Evolutionary conservation across 345 rosid genomes (phyloP).

Genomic region (Turritis glabra): DNA sequence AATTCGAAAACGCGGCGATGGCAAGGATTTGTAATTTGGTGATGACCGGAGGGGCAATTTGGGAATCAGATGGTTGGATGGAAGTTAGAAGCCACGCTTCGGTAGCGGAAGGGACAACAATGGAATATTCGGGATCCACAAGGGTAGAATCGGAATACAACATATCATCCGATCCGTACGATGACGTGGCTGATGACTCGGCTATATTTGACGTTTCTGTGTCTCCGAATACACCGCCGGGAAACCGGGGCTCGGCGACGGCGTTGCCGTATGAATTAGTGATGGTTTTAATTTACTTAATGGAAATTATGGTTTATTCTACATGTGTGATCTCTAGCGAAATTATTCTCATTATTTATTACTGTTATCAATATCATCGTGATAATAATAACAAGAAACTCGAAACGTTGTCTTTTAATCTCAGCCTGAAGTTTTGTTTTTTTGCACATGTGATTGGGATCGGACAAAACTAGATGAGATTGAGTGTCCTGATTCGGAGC

Average conservation of each 20-base stretch:
- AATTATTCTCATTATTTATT: neutral
- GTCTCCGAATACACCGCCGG: neutral
- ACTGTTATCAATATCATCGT: neutral
- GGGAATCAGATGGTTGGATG: constrained; percentile 70
- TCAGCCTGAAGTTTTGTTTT: constrained; percentile 8
- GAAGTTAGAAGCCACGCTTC: constrained; percentile 42
- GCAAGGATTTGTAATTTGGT: constrained; percentile 47
- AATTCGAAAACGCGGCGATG: constrained; percentile 22
- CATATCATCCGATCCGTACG: neutral
- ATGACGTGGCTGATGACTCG: constrained; percentile 26
- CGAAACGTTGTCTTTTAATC: constrained; percentile 25
- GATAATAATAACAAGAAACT: neutral
- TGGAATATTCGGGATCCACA: constrained; percentile 25
- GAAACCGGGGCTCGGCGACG: constrained; percentile 19
- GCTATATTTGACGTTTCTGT: neutral
- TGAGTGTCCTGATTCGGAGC: neutral
- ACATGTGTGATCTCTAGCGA: neutral
- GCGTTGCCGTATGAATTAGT: constrained; percentile 6
- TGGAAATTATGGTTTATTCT: neutral
- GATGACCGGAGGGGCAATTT: constrained; percentile 36
- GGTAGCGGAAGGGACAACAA: constrained; percentile 21
- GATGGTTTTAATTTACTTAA: neutral
- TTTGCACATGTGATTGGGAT: constrained; percentile 25
- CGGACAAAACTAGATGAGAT: neutral
- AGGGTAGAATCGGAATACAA: constrained; percentile 11